Percentiles rank a stretch among this genome's conserved stretches.
Evolutionary conservation across 2,329 filamentous ascomycete genomes (phyloP).

Genomic region (Colletotrichum karsti): DNA sequence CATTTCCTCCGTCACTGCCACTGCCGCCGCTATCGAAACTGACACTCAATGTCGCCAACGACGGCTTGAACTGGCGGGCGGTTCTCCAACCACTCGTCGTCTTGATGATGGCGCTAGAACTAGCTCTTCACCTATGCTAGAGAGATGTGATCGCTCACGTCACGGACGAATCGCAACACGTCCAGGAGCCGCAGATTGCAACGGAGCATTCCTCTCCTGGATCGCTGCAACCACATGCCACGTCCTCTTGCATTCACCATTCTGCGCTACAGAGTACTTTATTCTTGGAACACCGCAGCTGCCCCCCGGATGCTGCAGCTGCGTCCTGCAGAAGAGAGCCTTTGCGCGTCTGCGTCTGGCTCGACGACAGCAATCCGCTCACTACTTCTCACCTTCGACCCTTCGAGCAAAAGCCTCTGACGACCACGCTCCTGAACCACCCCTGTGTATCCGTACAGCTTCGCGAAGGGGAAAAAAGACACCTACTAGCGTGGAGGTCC

Average conservation of each 20-base stretch:
- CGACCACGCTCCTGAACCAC: neutral
- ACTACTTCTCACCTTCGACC: neutral
- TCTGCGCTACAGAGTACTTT: neutral
- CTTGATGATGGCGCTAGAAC: conserved; percentile 7
- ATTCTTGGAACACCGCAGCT: conserved; percentile 16
- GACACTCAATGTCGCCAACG: neutral
- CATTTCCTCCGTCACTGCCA: neutral
- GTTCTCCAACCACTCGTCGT: neutral
- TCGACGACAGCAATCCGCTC: neutral
- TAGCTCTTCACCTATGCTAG: conserved; percentile 4
- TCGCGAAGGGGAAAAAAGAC: neutral
- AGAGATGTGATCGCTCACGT: conserved; percentile 18
- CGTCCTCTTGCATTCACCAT: conserved; percentile 15
- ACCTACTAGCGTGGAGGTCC: neutral
- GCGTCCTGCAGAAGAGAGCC: neutral
- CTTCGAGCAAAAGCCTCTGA: neutral
- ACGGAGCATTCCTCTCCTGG: conserved; percentile 6
- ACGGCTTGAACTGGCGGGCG: neutral
- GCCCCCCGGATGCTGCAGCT: neutral
- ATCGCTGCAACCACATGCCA: conserved; percentile 29
- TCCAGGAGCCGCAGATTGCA: conserved; percentile 3
- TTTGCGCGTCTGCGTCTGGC: neutral
- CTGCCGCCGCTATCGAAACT: conserved; percentile 1
- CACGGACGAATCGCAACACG: conserved; percentile 15
- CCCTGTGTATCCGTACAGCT: conserved; percentile 14